These are phyloP conservation scores for Fusarium sp. DNA, from an alignment of 2,329 filamentous ascomycete genomes.

Conservation along the genomic window DNA sequence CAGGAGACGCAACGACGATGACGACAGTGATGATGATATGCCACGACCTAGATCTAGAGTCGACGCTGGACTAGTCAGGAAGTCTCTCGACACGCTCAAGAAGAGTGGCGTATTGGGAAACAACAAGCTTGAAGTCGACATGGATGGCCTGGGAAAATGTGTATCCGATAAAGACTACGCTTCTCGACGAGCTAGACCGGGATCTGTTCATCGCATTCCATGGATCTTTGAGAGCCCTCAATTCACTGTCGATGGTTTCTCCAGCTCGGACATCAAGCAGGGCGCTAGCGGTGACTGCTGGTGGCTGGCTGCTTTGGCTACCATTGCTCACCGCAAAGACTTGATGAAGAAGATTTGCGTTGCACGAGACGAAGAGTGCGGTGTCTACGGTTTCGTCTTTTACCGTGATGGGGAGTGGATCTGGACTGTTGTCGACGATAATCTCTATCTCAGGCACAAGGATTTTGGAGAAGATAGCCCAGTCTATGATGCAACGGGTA, in stretches of 20 bases:
- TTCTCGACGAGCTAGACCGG: constrained; percentile 45
- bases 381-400: constrained; percentile 83
- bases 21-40: constrained; percentile 30
- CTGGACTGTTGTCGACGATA: constrained; percentile 80
- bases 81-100: constrained; percentile 30
- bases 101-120: constrained; percentile 31
- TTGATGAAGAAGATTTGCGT: constrained; percentile 79
- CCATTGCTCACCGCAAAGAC: constrained; percentile 75
- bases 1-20: constrained; percentile 33
- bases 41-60: background rate
- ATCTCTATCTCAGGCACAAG: constrained; percentile 56
- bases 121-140: constrained; percentile 33
- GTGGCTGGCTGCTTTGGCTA: constrained; percentile 79
- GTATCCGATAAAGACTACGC: constrained; percentile 17
- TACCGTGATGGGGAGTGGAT: constrained; percentile 81
- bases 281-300: constrained; percentile 77
- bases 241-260: constrained; percentile 59
- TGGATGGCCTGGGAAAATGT: constrained; percentile 29
- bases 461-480: constrained; percentile 60
- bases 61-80: constrained; percentile 28
- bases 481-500: constrained; percentile 58
- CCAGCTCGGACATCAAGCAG: constrained; percentile 61
- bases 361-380: constrained; percentile 75
- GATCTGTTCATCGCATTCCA: constrained; percentile 61
- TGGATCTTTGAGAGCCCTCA: constrained; percentile 61